Conservation (phyloP, 257 asterid genomes). For the Penstemon eatonii region DNA sequence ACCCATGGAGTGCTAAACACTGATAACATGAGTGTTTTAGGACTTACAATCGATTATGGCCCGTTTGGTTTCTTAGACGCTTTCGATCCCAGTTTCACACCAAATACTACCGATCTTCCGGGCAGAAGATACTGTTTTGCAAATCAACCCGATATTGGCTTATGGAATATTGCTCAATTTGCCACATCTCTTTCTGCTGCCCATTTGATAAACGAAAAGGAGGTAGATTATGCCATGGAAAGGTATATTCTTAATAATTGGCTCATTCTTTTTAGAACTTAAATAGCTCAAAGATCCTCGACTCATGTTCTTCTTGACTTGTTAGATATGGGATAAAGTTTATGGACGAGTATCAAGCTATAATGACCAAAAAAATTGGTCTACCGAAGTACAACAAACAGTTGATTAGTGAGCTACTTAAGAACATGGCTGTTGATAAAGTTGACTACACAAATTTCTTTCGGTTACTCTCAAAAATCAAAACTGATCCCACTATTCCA, state of each 20-base stretch:
- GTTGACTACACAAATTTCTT: slow-evolving; percentile 98
- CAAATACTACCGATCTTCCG: slow-evolving; percentile 98
- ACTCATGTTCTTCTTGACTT: slow-evolving; percentile 17
- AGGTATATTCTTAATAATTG: slow-evolving; percentile 46
- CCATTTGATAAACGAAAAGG: slow-evolving; percentile 71
- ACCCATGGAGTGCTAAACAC: slow-evolving; percentile 98
- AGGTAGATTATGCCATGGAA: slow-evolving; percentile 83
- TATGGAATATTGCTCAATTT: slow-evolving; percentile 93
- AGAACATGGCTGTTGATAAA: slow-evolving; percentile 95
- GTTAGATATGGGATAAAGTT: slow-evolving; percentile 86
- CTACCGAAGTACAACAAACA: slow-evolving; percentile 86
- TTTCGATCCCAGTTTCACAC: slow-evolving; percentile 97
- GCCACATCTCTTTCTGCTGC: slow-evolving; percentile 73
- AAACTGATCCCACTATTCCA: slow-evolving; percentile 63
- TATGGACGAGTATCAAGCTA: slow-evolving; percentile 90
- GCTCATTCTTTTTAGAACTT: neutral
- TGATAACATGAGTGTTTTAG: slow-evolving; percentile 95
- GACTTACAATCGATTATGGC: slow-evolving; percentile 96
- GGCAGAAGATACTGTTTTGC: slow-evolving; percentile 97
- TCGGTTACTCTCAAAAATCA: slow-evolving; percentile 82
- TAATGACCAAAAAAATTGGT: slow-evolving; percentile 94
- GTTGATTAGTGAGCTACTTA: slow-evolving; percentile 82
- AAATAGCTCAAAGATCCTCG: slow-evolving; percentile 21
- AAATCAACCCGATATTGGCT: slow-evolving; percentile 96
- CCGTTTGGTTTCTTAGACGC: slow-evolving; percentile 99